These are phyloP conservation scores for Pythium aphanidermatum DNA, from an alignment of 352 stramenopile species.

Conservation along the genomic window DNA sequence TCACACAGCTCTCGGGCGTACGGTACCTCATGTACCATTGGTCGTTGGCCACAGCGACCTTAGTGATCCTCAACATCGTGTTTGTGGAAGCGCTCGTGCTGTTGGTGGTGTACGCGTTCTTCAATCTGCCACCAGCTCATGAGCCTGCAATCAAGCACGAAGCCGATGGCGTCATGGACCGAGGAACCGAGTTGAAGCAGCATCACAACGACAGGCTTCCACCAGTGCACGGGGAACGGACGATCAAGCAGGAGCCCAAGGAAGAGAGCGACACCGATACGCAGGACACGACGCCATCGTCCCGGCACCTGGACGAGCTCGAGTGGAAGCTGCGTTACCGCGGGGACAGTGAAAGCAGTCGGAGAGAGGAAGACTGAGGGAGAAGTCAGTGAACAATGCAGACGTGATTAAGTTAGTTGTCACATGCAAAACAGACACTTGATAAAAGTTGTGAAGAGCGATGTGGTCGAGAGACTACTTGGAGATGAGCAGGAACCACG, in stretches of 20 bases:
- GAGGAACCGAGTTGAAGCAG: conserved; percentile 17
- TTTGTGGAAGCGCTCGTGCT: conserved; percentile 62
- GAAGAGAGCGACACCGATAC: conserved; percentile 3
- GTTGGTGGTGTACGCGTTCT: conserved; percentile 61
- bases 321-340: conserved; percentile 24
- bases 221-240: conserved; percentile 26
- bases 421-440: not conserved
- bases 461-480: not conserved
- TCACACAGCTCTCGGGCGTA: conserved; percentile 73
- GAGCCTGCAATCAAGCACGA: too few relatives aligned
- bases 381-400: too few relatives aligned
- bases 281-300: not conserved
- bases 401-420: conserved; percentile 4
- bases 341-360: too few relatives aligned
- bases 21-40: conserved; percentile 87
- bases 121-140: conserved; percentile 35
- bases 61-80: conserved; percentile 76
- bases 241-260: conserved; percentile 33
- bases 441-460: not conserved
- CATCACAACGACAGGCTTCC: conserved; percentile 22
- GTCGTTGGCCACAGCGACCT: conserved; percentile 55
- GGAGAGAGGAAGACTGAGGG: too few relatives aligned
- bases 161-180: conserved; percentile 1
- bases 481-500: conserved; percentile 10
- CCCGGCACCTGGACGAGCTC: conserved; percentile 22